Conservation (phyloP, 2,329 filamentous ascomycete genomes). For the Cladosporium oxysporum region DNA sequence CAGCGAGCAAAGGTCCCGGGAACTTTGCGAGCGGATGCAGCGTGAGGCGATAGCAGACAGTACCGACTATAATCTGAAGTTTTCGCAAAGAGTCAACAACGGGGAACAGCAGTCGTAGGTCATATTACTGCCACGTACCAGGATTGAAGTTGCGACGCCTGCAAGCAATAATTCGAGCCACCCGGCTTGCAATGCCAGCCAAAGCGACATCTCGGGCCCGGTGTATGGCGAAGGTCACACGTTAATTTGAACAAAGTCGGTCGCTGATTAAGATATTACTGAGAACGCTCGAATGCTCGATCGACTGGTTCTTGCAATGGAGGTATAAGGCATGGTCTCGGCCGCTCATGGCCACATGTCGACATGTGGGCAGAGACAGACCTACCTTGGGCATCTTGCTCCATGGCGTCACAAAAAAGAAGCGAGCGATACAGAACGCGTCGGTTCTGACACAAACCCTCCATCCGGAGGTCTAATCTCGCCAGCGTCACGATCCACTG, state of each 20-base stretch:
- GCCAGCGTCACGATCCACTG: background rate
- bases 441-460: background rate
- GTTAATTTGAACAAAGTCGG: background rate
- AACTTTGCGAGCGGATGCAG: constrained; percentile 30
- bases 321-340: background rate
- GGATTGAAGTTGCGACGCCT: background rate
- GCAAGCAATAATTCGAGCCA: background rate
- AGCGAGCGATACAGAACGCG: background rate
- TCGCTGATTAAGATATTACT: background rate
- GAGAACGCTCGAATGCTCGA: background rate
- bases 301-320: background rate
- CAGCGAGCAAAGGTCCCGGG: constrained; percentile 43
- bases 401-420: background rate
- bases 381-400: background rate
- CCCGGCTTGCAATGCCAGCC: background rate
- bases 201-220: background rate
- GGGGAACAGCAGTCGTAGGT: background rate
- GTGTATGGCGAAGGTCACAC: background rate
- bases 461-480: background rate
- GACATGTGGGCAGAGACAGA: background rate
- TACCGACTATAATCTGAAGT: background rate
- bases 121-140: background rate
- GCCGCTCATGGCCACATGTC: background rate
- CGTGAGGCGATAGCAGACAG: background rate
- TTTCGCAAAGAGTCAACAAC: background rate